These are phyloP conservation scores for Aspergillus tamarii DNA, from an alignment of 2,329 filamentous ascomycete genomes.

Conservation along the genomic window DNA sequence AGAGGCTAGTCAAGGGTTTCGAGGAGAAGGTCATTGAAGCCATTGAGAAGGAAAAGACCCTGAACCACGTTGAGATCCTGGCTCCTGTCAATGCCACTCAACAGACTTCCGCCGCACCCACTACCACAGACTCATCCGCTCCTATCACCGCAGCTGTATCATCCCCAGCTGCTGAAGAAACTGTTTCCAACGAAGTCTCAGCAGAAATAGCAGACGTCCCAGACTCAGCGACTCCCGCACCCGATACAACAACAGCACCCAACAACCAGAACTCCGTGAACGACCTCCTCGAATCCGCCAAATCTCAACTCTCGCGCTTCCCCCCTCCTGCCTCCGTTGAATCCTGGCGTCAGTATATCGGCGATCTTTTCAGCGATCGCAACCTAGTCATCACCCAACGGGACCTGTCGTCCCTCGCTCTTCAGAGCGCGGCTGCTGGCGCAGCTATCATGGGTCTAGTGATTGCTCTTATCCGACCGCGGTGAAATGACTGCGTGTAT, in stretches of 20 bases:
- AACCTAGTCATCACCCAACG: slow-evolving; percentile 66
- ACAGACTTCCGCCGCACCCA: not conserved
- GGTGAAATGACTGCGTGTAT: slow-evolving; percentile 33
- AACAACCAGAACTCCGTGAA: slow-evolving; percentile 8
- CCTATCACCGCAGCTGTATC: not conserved
- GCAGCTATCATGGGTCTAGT: slow-evolving; percentile 60
- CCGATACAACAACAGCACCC: not conserved
- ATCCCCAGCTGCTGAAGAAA: not conserved
- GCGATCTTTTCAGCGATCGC: slow-evolving; percentile 69
- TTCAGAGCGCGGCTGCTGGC: slow-evolving; percentile 70
- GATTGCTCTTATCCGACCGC: slow-evolving; percentile 54
- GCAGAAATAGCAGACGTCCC: slow-evolving; percentile 2
- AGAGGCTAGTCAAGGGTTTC: slow-evolving; percentile 78
- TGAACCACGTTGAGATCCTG: slow-evolving; percentile 22
- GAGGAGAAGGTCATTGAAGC: slow-evolving; percentile 74
- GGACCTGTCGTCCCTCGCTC: slow-evolving; percentile 69
- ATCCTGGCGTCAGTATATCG: slow-evolving; percentile 54
- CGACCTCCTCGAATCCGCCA: slow-evolving; percentile 22
- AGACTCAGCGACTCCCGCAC: not conserved
- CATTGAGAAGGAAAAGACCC: slow-evolving; percentile 68
- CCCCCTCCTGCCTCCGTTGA: slow-evolving; percentile 35
- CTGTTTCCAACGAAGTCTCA: slow-evolving; percentile 1
- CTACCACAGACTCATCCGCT: not conserved
- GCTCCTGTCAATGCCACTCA: not conserved
- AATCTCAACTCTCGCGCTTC: slow-evolving; percentile 28